These are phyloP conservation scores for Rhynchospora tenuis DNA, from an alignment of 176 grass and related monocot species.

Conservation along the genomic window DNA sequence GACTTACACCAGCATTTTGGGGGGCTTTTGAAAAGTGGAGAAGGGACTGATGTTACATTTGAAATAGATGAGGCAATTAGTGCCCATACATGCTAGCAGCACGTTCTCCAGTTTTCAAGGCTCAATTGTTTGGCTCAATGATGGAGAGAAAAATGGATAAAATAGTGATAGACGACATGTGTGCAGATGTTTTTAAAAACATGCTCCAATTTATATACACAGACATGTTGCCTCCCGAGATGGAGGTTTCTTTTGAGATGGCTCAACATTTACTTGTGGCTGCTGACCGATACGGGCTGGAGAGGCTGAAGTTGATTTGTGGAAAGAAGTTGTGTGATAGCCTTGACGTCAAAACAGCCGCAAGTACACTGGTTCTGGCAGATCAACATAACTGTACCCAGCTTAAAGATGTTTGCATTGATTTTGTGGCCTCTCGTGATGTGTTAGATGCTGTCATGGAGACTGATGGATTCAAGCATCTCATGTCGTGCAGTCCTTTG, in stretches of 20 bases:
- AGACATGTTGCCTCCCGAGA: conserved; percentile 25
- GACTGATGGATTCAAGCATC: no score
- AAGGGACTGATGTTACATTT: conserved; percentile 14
- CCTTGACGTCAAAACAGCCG: background rate
- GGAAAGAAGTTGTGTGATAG: background rate
- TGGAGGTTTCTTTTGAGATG: background rate
- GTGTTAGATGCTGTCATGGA: no score
- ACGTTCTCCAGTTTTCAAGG: no score
- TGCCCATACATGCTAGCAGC: conserved; percentile 15
- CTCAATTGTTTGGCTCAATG: background rate
- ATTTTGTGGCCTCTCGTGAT: background rate
- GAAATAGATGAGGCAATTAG: background rate
- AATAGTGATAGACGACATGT: background rate
- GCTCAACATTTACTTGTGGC: background rate
- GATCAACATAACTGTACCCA: background rate
- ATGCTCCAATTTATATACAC: conserved; percentile 54
- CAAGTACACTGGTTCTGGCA: background rate
- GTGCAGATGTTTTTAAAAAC: background rate
- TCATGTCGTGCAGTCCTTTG: no score
- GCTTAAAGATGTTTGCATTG: background rate
- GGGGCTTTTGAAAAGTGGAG: background rate
- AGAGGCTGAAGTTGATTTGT: background rate
- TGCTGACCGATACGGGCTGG: background rate
- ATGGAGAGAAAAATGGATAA: conserved; percentile 10
- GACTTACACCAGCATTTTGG: background rate